These are phyloP conservation scores for Parsonsia alboflavescens DNA, from an alignment of 257 asterid genomes.

Conservation along the genomic window DNA sequence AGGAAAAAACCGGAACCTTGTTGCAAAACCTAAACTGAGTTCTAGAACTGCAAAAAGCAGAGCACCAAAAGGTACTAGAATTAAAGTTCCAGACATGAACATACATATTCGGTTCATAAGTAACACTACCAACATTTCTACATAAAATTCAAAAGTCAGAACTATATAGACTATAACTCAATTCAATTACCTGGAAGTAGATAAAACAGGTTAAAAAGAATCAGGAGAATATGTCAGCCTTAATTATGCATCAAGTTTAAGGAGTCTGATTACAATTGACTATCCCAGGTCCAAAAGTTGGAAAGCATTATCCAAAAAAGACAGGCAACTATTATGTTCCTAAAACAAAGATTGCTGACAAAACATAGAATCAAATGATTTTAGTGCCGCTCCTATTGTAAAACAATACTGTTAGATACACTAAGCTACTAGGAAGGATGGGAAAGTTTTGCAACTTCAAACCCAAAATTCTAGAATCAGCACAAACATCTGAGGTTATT, in stretches of 20 bases:
- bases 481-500: neutral
- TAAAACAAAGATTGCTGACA: too few species aligned
- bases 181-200: neutral
- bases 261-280: neutral
- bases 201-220: neutral
- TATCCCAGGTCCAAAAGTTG: neutral
- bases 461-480: neutral
- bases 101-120: neutral
- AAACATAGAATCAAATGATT: too few species aligned
- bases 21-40: neutral
- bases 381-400: neutral
- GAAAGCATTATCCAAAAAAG: too few species aligned
- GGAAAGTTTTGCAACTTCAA: neutral
- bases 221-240: neutral
- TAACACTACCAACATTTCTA: neutral
- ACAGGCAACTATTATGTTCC: too few species aligned
- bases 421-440: neutral
- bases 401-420: neutral
- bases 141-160: neutral
- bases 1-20: neutral
- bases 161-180: neutral
- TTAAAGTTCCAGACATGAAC: neutral
- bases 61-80: neutral
- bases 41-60: neutral
- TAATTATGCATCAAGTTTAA: neutral